phyloP scores from a whole-genome alignment of 768 basidiomycete genomes.

The Tulasnella calospora region DNA sequence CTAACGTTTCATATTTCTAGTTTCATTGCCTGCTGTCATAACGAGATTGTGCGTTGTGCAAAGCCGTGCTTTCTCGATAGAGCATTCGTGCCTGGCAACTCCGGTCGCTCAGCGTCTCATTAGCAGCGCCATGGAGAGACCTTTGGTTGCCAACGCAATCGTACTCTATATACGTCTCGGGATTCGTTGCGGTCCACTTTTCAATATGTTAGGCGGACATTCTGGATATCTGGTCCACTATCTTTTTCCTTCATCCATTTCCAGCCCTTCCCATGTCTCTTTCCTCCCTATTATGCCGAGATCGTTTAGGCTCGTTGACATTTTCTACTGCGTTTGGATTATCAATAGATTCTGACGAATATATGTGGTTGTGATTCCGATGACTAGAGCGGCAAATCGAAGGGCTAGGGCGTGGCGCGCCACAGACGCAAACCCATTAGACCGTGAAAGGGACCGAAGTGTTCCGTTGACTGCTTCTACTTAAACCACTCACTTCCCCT shows the following conservation, averaged over 20 bases:
- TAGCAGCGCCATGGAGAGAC: background rate
- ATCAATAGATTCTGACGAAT: background rate
- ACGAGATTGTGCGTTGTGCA: background rate
- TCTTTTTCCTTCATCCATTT: background rate
- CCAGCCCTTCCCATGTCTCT: background rate
- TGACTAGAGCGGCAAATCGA: background rate
- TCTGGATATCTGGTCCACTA: background rate
- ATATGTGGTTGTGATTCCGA: background rate
- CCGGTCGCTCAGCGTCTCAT: background rate
- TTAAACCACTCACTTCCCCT: slow-evolving; percentile 4
- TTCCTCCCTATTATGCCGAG: background rate
- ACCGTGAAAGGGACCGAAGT: slow-evolving; percentile 4
- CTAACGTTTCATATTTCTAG: background rate
- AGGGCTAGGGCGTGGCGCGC: background rate
- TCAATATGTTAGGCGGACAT: background rate
- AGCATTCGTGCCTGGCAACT: background rate
- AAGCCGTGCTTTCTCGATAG: background rate
- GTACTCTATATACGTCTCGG: background rate
- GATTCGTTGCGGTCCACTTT: background rate
- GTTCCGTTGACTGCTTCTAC: background rate
- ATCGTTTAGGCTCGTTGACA: background rate
- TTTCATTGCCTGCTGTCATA: background rate
- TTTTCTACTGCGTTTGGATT: background rate
- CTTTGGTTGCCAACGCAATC: background rate
- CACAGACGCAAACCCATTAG: background rate